Evolutionary conservation across 208 protist species (phyloP).

Genomic region (Tritrichomonas foetus): DNA sequence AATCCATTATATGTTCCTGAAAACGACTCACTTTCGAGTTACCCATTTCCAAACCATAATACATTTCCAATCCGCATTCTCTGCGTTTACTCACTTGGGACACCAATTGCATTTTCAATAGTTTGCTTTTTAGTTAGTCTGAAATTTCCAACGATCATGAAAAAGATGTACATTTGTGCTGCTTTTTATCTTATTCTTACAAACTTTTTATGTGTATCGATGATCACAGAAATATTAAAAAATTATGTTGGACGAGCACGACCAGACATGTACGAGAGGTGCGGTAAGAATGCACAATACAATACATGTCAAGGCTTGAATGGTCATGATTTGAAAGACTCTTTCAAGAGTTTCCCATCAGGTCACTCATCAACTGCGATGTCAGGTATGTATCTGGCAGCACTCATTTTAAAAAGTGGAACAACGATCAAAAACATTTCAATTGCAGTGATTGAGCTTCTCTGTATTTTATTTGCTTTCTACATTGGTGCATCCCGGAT

Average conservation of each 20-base stretch:
- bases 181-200: not conserved
- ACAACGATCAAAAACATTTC: no score
- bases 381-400: not conserved
- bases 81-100: not conserved
- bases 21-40: not conserved
- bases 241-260: not conserved
- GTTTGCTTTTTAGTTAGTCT: not conserved
- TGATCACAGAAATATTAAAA: not conserved
- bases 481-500: not conserved
- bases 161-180: not conserved
- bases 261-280: not conserved
- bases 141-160: not conserved
- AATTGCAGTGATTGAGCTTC: not conserved
- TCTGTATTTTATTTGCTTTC: not conserved
- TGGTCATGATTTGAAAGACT: no score
- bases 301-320: no score
- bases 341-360: not conserved
- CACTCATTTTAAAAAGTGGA: not conserved
- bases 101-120: not conserved
- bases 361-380: conserved; percentile 19
- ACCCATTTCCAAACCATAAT: not conserved
- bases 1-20: not conserved
- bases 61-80: not conserved
- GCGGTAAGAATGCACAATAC: no score
- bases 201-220: not conserved